Evolutionary conservation across 2,329 filamentous ascomycete species (phyloP).

Genomic region (Colletotrichum cordylinicola): DNA sequence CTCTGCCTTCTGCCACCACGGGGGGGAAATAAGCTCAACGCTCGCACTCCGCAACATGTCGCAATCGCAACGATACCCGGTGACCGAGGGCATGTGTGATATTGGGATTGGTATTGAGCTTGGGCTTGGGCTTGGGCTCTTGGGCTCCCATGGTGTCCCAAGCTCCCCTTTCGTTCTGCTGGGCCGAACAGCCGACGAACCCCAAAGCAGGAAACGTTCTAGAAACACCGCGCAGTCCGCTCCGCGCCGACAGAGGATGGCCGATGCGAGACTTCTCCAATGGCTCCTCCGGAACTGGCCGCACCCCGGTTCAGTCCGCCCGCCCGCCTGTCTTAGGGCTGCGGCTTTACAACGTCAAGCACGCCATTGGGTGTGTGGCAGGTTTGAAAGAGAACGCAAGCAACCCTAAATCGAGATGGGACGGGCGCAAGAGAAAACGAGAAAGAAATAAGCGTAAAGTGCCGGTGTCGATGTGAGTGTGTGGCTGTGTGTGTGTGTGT

Average conservation of each 20-base stretch:
- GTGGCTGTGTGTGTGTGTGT: not conserved
- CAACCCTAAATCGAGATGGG: not conserved
- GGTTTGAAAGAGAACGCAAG: not conserved
- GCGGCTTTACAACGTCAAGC: not conserved
- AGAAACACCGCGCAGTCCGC: not conserved
- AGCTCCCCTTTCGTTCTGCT: not conserved
- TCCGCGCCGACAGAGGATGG: not conserved
- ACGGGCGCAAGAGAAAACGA: not conserved
- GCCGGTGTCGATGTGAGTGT: not conserved
- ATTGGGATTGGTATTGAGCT: not conserved
- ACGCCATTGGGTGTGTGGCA: slow-evolving; percentile 7
- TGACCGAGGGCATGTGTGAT: not conserved
- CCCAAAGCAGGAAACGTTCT: not conserved
- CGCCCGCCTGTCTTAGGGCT: not conserved
- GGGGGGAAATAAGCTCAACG: not conserved
- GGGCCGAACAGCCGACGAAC: not conserved
- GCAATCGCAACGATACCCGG: not conserved
- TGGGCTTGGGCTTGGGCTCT: not conserved
- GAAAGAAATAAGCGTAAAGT: not conserved
- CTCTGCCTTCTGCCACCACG: not conserved
- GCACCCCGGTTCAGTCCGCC: not conserved
- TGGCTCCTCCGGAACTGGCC: slow-evolving; percentile 2
- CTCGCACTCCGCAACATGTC: not conserved
- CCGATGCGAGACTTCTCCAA: slow-evolving; percentile 16
- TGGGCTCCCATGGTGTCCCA: not conserved